Base-by-base conservation (phyloP, 495 filamentous ascomycete genomes). In the Annulohypoxylon stygium region DNA sequence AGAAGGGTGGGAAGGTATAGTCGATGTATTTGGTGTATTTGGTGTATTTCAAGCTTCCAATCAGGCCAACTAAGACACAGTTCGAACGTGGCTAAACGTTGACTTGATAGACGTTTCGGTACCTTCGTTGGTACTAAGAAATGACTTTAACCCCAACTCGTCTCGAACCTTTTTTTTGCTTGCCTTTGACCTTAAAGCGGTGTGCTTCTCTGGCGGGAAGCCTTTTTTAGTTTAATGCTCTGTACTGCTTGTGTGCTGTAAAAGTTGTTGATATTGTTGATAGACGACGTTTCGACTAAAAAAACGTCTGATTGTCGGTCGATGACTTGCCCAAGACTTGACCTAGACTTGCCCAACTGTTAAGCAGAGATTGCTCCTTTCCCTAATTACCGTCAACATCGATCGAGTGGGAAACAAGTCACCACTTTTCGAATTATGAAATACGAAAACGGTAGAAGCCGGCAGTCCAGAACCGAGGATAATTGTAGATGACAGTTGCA, bases 271-370 rank as follows among this genome's bases (percentile, higher is more conserved):
- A 65, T 33, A 48, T 69, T 69, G 71, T 69, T 69, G 57, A 43
- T 50, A 26, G 41, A 39, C 45, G 25, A 23, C 34, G 50, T 43
- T 53, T 55, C 23, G 26, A 66, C 47, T 43, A 53, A 45, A 30
- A 30, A 30, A 71, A 71, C 69, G 63, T 61, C 60, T 69, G 70
- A 73, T 73, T 25, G 70, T 73, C 65, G 60, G 54, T 41, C 70
- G 70, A 69, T 69, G 45, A 23, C 14, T 65, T 68, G n/a, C 70
- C 54, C 5, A 3, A 30, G 53, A 23, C 14, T 65, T 68, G n/a
- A 65, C 54, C 3, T 6, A 30, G 53, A 23, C 14, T 65, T 68
- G n/a, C 70, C 54, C 70, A 73, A 73, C 70, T 53, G 65, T 69
- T 73, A 36, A 61, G 36, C 1, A 47, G 30, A 45, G 10, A 47